Evolutionary conservation across 2,329 filamentous ascomycete species (phyloP).

Genomic region (Herpotrichia juniperi): DNA sequence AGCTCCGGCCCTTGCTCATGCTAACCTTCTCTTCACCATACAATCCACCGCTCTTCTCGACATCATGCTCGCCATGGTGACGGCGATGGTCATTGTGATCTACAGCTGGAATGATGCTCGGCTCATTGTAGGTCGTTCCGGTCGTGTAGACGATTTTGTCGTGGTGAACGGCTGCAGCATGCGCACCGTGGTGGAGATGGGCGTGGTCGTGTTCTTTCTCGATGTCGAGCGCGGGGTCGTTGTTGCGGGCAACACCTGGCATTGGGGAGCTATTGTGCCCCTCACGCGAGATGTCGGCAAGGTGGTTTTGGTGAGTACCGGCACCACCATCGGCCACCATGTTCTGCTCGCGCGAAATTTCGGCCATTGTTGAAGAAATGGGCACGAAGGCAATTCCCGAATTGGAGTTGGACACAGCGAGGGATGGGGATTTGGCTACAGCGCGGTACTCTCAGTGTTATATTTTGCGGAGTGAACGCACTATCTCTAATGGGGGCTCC

Average conservation of each 20-base stretch:
- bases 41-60: constrained; percentile 42
- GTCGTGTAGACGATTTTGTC: constrained; percentile 41
- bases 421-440: constrained; percentile 28
- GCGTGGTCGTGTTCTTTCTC: constrained; percentile 45
- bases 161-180: constrained; percentile 29
- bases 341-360: constrained; percentile 22
- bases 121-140: constrained; percentile 43
- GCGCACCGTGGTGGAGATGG: constrained; percentile 46
- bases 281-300: constrained; percentile 29
- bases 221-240: constrained; percentile 46
- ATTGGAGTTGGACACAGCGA: constrained; percentile 24
- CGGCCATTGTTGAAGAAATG: constrained; percentile 36
- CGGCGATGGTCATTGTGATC: constrained; percentile 50
- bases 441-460: constrained; percentile 30
- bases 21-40: constrained; percentile 52
- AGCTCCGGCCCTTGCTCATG: constrained; percentile 40
- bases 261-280: constrained; percentile 43
- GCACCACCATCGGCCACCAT: not conserved
- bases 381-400: constrained; percentile 38
- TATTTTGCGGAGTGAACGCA: constrained; percentile 36
- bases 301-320: not conserved
- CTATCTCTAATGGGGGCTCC: constrained; percentile 31
- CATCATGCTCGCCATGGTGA: constrained; percentile 26
- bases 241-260: constrained; percentile 38
- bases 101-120: constrained; percentile 32